Base-by-base conservation (phyloP, 2,329 filamentous ascomycete species). In the Fusarium veterinarium region DNA sequence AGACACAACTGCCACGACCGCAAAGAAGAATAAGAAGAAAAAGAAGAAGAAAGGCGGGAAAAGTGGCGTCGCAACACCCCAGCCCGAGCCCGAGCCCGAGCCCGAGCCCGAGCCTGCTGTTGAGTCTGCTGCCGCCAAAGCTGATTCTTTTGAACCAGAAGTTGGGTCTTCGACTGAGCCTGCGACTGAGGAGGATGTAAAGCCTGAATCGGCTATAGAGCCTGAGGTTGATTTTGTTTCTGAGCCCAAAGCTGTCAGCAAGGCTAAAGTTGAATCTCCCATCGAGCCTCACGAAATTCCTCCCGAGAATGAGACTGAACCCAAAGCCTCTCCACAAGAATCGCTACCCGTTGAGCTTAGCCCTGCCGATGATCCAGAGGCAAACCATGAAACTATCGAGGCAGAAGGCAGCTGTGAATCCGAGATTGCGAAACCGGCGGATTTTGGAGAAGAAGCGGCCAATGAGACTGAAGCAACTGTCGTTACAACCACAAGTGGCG, bases 11-110 rank as follows among this genome's bases (percentile, higher is more conserved):
- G 25, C 31, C 37, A 30, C 38, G 33, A 14, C 52, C 25, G 25
- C 64, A 44, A 71, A 56, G 37, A 65, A 69, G 42, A 45, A 46
- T 25, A 69, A 28, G 56, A 75, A 48, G 56, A 72, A 59, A 42
- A 60, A 45, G n/a, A 65, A 67, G 58, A 73, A 58, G 60, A 60
- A 57, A 53, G 60, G 46, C 16, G 53, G 31, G 17, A 59, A 65
- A 33, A 57, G 59, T 40, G 52, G 65, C 17, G 42, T 19, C 17
- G 46, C 55, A 40, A 64, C 46, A 37, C 59, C 59, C 4, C 48
- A 48, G 16, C n/a, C 48, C 12, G 37, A 10, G n/a, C 51, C 25
- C 11, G 20, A 48, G 16, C n/a, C 48, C 12, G 37, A 10, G n/a
- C 51, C 25, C 11, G 20, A 60, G 40, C 30, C 38, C 14, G 58